Evolutionary conservation across 169 alveolate genomes (phyloP), one percentile per base, ranked within the genome.

Genomic region (Plasmodium fragile): DNA sequence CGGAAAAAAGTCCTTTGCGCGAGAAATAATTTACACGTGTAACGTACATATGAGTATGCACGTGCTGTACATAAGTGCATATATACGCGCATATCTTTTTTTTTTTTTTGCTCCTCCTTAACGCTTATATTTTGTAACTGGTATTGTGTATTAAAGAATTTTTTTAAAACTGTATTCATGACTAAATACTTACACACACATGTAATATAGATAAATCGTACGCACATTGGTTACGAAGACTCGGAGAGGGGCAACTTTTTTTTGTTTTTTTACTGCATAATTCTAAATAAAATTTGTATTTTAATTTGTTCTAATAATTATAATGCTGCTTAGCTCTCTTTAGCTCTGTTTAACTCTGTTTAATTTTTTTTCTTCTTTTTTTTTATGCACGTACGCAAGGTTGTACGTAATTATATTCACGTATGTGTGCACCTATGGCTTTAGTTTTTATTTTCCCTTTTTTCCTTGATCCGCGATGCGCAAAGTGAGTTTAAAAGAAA

Each of bases 221-320:
- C 83, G 41, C n/a, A 34, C 22, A 79, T 79, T 11, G 52, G 59
- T 81, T 81, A 53, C 55, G 69, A 81, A 52, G 71, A 81, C 39
- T 8, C 22, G 4, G 43, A 81, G 25, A 28, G 55, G 28, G 53
- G 7, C 69, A n/a, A 81, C 53, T 81, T 49, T 36, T 81, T 80
- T 80, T 45, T 1, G 45, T 16, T 49, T 53, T 49, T 30, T 45
- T 80, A 49, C 52, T 81, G 25, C 41, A 52, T 55, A 41, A 36
- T 81, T 25, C 52, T 53, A 53, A 52, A 28, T 81, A 53, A 55
- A 53, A 53, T 81, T 81, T 34, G 79, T 41, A 55, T 81, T 52
- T 81, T 53, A 81, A 81, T 81, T 25, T 55, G 52, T 81, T 71
- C 73, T 80, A 81, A 28, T n/a, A 7, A 8, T 65, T 25, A 28